Percentiles rank a stretch among this genome's conserved stretches.
Conservation (phyloP, 495 filamentous ascomycete genomes). For the Cercophora scortea region DNA sequence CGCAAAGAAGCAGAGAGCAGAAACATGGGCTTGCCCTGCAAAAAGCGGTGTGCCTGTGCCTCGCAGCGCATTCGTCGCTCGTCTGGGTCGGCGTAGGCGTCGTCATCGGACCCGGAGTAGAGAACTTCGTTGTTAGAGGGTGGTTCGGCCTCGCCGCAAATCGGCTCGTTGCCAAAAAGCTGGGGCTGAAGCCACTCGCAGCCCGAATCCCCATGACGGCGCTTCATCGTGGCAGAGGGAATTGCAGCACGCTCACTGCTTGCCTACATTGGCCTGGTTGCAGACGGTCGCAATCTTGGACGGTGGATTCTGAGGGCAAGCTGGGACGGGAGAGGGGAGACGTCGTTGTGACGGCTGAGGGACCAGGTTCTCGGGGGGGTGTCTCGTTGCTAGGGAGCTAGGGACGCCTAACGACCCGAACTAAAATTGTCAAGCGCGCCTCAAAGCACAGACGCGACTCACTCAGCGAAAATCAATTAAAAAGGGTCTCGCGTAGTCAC, state of each 20-base stretch:
- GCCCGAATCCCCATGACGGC: background rate
- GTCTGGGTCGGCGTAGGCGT: conserved; percentile 36
- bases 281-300: background rate
- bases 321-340: background rate
- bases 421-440: background rate
- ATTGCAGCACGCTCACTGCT: background rate
- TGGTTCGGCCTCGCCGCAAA: conserved; percentile 34
- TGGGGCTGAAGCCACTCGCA: conserved; percentile 14
- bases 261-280: too few relatives aligned
- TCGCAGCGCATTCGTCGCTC: conserved; percentile 52
- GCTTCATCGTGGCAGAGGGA: conserved; percentile 1
- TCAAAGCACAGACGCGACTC: conserved; percentile 2
- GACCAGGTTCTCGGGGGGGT: background rate
- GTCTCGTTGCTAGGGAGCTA: conserved; percentile 2
- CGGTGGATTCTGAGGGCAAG: background rate
- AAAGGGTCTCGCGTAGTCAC: conserved; percentile 16
- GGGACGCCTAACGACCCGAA: background rate
- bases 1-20: conserved; percentile 55
- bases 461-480: conserved; percentile 12
- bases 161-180: conserved; percentile 18
- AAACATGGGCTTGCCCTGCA: conserved; percentile 48
- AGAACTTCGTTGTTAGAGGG: conserved; percentile 31
- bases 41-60: conserved; percentile 48
- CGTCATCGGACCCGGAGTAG: conserved; percentile 51
- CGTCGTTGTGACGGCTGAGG: background rate